Percentiles rank a stretch among this genome's conserved stretches.
Conservation (phyloP, 1,139 yeast genomes). For the Nakaseomyces bracarensis region DNA sequence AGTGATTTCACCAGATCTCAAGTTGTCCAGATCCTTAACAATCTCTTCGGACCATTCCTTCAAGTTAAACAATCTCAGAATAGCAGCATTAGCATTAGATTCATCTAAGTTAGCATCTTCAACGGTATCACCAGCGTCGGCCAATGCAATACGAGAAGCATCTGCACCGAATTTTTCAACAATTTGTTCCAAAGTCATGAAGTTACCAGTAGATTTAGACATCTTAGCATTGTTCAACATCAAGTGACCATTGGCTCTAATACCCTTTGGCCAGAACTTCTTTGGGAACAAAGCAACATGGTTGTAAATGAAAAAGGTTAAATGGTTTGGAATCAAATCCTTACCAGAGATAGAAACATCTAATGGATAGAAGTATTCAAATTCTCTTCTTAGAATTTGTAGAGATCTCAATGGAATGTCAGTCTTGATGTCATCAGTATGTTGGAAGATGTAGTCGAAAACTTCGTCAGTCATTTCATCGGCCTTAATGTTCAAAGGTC, state of each 20-base stretch:
- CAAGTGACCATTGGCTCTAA: constrained; percentile 93
- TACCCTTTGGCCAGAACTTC: constrained; percentile 86
- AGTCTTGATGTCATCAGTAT: constrained; percentile 50
- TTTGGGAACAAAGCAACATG: constrained; percentile 91
- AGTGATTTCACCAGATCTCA: constrained; percentile 60
- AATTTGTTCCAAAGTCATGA: constrained; percentile 80
- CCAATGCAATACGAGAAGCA: constrained; percentile 93
- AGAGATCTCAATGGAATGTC: constrained; percentile 63
- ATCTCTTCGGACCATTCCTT: constrained; percentile 93
- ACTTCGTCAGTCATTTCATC: constrained; percentile 90
- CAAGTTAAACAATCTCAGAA: constrained; percentile 81
- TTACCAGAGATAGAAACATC: constrained; percentile 91
- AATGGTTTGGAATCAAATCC: constrained; percentile 94
- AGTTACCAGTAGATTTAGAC: constrained; percentile 97
- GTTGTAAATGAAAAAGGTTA: constrained; percentile 87
- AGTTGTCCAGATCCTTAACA: constrained; percentile 41
- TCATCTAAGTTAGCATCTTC: constrained; percentile 99
- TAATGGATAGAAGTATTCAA: constrained; percentile 90
- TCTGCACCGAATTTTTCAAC: constrained; percentile 93
- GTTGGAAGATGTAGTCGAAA: constrained; percentile 81
- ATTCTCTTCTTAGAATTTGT: constrained; percentile 76
- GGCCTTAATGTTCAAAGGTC: constrained; percentile 65
- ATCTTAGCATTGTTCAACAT: constrained; percentile 92
- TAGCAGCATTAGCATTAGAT: constrained; percentile 93
- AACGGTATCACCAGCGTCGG: constrained; percentile 96